Conservation (phyloP, 768 basidiomycete species). For the Rubroboletus pulcherrimus region DNA sequence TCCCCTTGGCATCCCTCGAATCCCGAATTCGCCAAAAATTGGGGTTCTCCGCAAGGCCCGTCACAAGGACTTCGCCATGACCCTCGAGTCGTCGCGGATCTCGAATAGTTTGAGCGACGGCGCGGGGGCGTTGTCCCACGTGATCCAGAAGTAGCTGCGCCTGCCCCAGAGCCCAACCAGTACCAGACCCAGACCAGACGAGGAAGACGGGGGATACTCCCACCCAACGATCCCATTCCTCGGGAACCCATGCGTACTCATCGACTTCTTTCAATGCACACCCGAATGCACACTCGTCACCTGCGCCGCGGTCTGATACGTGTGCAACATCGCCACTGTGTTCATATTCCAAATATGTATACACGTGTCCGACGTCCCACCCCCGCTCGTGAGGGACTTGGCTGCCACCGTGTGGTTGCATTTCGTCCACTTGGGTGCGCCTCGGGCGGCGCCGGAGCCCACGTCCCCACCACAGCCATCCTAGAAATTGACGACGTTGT, state of each 20-base stretch:
- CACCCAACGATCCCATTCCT: slow-evolving; percentile 81
- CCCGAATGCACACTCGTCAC: slow-evolving; percentile 90
- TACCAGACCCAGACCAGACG: slow-evolving; percentile 38
- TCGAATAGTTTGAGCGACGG: slow-evolving; percentile 33
- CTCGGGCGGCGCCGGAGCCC: slow-evolving; percentile 40
- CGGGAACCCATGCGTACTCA: slow-evolving; percentile 94
- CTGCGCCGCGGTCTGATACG: slow-evolving; percentile 83
- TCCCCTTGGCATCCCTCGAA: slow-evolving; percentile 36
- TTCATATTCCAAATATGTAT: slow-evolving; percentile 90
- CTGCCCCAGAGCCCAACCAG: slow-evolving; percentile 47
- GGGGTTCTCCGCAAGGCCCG: slow-evolving; percentile 90
- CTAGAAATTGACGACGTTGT: slow-evolving; percentile 98
- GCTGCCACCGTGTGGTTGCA: slow-evolving; percentile 88
- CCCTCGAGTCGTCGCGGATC: slow-evolving; percentile 85
- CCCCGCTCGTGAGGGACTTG: slow-evolving; percentile 86
- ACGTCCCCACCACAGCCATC: slow-evolving; percentile 74
- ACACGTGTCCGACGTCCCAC: slow-evolving; percentile 90
- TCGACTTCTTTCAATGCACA: slow-evolving; percentile 81
- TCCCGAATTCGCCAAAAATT: slow-evolving; percentile 96
- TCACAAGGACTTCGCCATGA: slow-evolving; percentile 89
- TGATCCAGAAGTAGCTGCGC: slow-evolving; percentile 23
- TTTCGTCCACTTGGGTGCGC: slow-evolving; percentile 84
- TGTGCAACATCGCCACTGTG: slow-evolving; percentile 88
- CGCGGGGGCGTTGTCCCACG: slow-evolving; percentile 16
- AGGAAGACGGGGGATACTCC: slow-evolving; percentile 58